phyloP scores from a whole-genome alignment of 2,329 filamentous ascomycete species.

The Neophaeococcomyces aloes region DNA sequence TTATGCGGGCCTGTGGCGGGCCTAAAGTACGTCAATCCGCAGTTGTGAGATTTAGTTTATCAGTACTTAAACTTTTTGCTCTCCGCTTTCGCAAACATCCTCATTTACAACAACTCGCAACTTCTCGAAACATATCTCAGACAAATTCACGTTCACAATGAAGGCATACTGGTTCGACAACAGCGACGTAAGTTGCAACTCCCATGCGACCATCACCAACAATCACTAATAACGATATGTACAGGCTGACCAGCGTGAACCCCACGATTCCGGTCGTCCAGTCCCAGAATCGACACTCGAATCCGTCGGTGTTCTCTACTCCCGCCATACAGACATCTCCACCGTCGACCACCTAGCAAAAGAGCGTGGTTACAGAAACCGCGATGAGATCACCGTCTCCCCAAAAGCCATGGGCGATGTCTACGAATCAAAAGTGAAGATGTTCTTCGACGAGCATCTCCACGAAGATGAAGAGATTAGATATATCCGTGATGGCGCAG shows the following conservation, averaged over 20 bases:
- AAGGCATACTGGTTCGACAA: slow-evolving; percentile 65
- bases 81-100: neutral
- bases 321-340: slow-evolving; percentile 51
- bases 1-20: neutral
- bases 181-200: slow-evolving; percentile 39
- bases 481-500: slow-evolving; percentile 78
- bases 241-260: slow-evolving; percentile 84
- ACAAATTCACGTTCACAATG: slow-evolving; percentile 37
- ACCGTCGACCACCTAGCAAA: slow-evolving; percentile 64
- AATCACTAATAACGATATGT: slow-evolving; percentile 3
- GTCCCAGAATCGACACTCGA: slow-evolving; percentile 57
- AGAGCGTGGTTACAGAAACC: slow-evolving; percentile 79
- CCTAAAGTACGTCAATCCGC: slow-evolving; percentile 4
- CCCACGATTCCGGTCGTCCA: slow-evolving; percentile 71
- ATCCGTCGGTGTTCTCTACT: slow-evolving; percentile 71
- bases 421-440: slow-evolving; percentile 90
- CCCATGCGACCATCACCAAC: slow-evolving; percentile 1
- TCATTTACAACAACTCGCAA: no score
- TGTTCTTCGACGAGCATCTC: slow-evolving; percentile 88
- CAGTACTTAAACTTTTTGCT: neutral
- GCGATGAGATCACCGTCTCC: slow-evolving; percentile 84
- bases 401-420: slow-evolving; percentile 71
- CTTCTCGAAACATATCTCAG: no score
- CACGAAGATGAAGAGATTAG: slow-evolving; percentile 98
- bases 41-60: neutral